Evolutionary conservation across 2,329 filamentous ascomycete genomes (phyloP).

Genomic region (Alternaria consortialis): DNA sequence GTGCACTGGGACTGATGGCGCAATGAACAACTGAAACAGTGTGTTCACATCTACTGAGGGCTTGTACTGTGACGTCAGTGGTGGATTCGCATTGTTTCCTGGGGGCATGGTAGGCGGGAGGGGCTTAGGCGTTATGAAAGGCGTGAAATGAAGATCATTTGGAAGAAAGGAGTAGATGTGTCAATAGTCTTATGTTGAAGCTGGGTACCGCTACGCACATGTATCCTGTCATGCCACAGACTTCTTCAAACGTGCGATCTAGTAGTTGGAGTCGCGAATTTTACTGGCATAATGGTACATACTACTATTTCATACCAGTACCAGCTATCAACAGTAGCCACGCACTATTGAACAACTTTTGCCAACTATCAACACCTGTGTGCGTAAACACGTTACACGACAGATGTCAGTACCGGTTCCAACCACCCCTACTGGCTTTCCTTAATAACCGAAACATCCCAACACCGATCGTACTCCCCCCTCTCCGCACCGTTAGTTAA

Average conservation of each 20-base stretch:
- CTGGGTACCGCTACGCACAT: neutral
- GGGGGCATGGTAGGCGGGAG: neutral
- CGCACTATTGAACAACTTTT: too few species aligned
- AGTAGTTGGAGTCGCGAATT: neutral
- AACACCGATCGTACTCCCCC: neutral
- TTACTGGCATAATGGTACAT: neutral
- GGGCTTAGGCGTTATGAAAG: neutral
- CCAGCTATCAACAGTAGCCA: neutral
- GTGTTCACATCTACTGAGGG: constrained; percentile 9
- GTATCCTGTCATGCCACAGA: neutral
- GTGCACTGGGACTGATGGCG: constrained; percentile 7
- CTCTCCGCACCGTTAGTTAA: too few species aligned
- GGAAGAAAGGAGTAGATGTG: neutral
- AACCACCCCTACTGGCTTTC: neutral
- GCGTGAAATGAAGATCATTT: too few species aligned
- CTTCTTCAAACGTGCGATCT: fast-evolving
- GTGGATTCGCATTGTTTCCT: constrained; percentile 4
- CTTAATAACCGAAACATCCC: neutral
- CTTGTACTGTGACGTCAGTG: constrained; percentile 20
- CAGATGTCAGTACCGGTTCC: constrained; percentile 12
- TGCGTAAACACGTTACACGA: constrained; percentile 21
- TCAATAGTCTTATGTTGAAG: neutral
- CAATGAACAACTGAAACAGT: constrained; percentile 11
- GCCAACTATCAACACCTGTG: neutral
- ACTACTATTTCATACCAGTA: neutral